phyloP scores from a whole-genome alignment of 176 grass and related monocot genomes.

The Coix lacrymajobi region DNA sequence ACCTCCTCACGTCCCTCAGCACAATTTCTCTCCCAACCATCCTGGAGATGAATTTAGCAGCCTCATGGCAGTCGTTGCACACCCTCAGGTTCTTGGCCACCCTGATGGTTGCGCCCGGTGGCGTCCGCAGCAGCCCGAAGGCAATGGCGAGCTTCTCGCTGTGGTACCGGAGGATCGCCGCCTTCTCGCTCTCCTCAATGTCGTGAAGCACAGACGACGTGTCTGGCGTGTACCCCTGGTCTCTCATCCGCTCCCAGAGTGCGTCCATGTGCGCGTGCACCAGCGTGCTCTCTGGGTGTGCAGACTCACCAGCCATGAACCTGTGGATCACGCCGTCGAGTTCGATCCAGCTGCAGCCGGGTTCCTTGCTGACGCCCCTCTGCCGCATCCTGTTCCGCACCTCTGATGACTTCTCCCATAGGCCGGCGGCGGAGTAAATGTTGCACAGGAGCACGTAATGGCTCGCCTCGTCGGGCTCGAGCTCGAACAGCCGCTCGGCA shows the following conservation, averaged over 20 bases:
- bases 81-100: slow-evolving; percentile 94
- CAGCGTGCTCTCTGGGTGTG: slow-evolving; percentile 56
- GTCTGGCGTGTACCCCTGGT: slow-evolving; percentile 69
- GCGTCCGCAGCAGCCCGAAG: slow-evolving; percentile 59
- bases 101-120: slow-evolving; percentile 55
- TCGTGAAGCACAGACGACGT: slow-evolving; percentile 81
- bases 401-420: slow-evolving; percentile 51
- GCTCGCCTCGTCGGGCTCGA: slow-evolving; percentile 77
- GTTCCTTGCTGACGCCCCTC: slow-evolving; percentile 67
- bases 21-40: slow-evolving; percentile 69
- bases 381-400: slow-evolving; percentile 58
- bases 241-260: slow-evolving; percentile 74
- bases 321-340: slow-evolving; percentile 50
- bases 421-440: slow-evolving; percentile 71
- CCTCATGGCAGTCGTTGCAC: slow-evolving; percentile 94
- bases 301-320: slow-evolving; percentile 71
- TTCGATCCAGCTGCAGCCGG: slow-evolving; percentile 92
- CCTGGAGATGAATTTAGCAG: slow-evolving; percentile 76
- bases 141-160: slow-evolving; percentile 96
- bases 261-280: slow-evolving; percentile 58
- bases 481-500: slow-evolving; percentile 63
- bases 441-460: slow-evolving; percentile 93
- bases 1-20: slow-evolving; percentile 74
- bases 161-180: slow-evolving; percentile 55
- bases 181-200: slow-evolving; percentile 64